These are phyloP conservation scores for Triticum urartu DNA, from an alignment of 176 grass and related monocot species.

Conservation along the genomic window DNA sequence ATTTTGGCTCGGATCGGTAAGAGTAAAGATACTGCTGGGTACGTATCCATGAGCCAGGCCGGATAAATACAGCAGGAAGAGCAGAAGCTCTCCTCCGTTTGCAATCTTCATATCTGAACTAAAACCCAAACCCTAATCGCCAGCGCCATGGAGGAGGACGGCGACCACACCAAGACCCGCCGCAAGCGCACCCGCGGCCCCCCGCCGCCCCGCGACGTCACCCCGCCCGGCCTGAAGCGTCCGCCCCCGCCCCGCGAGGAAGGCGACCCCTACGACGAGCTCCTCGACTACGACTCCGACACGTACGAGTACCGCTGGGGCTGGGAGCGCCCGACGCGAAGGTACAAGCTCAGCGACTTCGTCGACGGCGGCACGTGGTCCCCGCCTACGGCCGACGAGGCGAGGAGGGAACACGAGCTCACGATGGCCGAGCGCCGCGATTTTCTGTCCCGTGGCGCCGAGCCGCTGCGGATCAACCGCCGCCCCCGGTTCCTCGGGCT, in stretches of 20 bases:
- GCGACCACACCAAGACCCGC: background rate
- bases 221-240: background rate
- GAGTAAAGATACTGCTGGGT: too few species aligned
- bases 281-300: slow-evolving; percentile 7
- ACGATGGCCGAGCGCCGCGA: background rate
- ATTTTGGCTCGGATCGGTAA: too few species aligned
- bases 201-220: background rate
- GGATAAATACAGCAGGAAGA: too few species aligned
- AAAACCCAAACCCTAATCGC: background rate
- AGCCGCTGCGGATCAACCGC: background rate
- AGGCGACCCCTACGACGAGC: background rate
- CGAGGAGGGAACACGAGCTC: background rate
- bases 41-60: too few species aligned
- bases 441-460: background rate
- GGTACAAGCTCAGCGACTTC: background rate
- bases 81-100: too few species aligned
- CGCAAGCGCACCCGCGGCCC: background rate
- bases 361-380: background rate
- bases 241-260: background rate
- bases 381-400: background rate
- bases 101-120: too few species aligned
- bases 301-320: background rate
- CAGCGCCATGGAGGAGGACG: background rate
- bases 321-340: background rate
- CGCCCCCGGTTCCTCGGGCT: background rate